Base-by-base conservation (phyloP, 306 rosid genomes). In the Castanopsis chinensis region DNA sequence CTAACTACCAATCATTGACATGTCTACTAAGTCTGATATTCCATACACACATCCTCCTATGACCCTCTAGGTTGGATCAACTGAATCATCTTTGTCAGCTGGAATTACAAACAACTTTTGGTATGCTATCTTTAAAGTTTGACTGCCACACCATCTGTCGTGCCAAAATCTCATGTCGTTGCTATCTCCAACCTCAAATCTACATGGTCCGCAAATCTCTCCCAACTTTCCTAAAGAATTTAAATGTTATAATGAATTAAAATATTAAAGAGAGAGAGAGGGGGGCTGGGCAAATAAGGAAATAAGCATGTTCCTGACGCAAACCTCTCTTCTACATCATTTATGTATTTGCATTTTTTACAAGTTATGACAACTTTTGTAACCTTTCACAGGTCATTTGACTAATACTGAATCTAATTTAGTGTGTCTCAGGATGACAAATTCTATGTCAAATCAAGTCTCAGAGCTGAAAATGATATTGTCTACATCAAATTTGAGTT, bases 401-500 rank as follows among this genome's bases (percentile, higher is more conserved):
- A 87, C 89, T 94, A 90, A 91, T 90, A 76, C 87, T 78, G 83
- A 78, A 88, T 87, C 89, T 90, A 90, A 87, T 81, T 83, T 90
- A 87, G 95, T 88, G 91, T 90, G 94, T 94, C 82, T 85, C 97
- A 94, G 98, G 98, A 94, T 94, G 98, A 90, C 92, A 83, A 83
- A 84, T 80, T 87, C 87, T 89, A 83, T 91, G 93, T 90, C 93
- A 81, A 90, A 78, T 86, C 97, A 92, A 92, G 93, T 94, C 76
- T 85, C 91, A 71, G 97, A 90, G 79, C 87, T 94, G 89, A 92
- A 88, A 87, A 87, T 45, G 78, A 87, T 88, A 70, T 80, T 91
- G 83, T 75, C 83, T 81, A 84, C 93, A 25, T 88, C 94, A 80
- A 87, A 88, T 70, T 86, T 87, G 84, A 87, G 88, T 84, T 88